Base-by-base conservation (phyloP, 1,139 yeast species). In the Yamadazyma atlantica region DNA sequence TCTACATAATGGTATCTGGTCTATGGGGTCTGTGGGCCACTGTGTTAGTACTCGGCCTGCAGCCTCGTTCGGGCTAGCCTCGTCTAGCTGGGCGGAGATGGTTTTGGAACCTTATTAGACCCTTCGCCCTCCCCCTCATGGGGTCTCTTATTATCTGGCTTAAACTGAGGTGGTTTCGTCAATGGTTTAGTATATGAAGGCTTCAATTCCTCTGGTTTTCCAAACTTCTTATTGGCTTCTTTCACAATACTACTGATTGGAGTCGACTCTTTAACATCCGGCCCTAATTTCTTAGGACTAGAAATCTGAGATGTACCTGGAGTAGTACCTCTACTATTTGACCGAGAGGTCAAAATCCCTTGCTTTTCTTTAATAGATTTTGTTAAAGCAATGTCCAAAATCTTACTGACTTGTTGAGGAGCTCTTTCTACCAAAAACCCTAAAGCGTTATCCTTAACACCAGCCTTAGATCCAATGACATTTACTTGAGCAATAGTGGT, bases 401-500 rank as follows among this genome's bases (percentile, higher is more conserved):
- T 83, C 55, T 82, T 81, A 41, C 92, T 86, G 40, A 89, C 79
- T 57, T 87, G 95, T 43, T 83, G 86, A 1, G 96, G 96, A 40
- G 92, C 90, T 52, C 84, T 84, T 44, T 88, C 95, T 51, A 85
- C 89, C 54, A 86, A 73, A 38, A 86, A 83, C 21, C 85, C 80
- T 47, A 85, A 70, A 9, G 90, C 95, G 50, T 86, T 86, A 19
- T 88, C 87, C 2, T 82, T 82, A 43, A 85, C 82, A 13, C 95
- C 94, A 24, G 87, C 87, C 51, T 81, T 83, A 48, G 86, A 84
- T 0, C 96, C 96, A 15, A 90, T 90, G 46, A 85, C 86, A 43
- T 85, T 83, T 4, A 85, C 90, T 57, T 85, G 96, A 2, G 95
- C 90, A 45, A 89, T 88, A 0, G 96, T 90, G 64, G 90, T 85